Conservation (phyloP, 140 eudicot genomes). For the Oenanthe javanica region DNA sequence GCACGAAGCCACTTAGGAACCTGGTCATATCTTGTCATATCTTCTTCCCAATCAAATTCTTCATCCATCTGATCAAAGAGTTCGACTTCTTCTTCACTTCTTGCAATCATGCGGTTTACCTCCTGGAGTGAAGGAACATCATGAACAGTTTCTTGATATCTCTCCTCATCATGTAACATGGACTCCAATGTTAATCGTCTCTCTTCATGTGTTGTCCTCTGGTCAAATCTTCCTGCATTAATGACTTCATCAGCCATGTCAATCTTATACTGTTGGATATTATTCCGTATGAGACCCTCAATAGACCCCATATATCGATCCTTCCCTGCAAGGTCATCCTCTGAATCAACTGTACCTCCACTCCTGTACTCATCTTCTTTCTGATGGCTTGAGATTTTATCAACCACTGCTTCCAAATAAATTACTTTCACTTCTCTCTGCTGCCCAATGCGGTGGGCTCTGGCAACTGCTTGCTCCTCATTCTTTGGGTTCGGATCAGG, state of each 20-base stretch:
- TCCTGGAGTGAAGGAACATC: slow-evolving; percentile 98
- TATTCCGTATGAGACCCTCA: slow-evolving; percentile 84
- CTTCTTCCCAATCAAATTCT: slow-evolving; percentile 89
- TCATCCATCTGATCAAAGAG: slow-evolving; percentile 98
- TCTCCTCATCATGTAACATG: slow-evolving; percentile 87
- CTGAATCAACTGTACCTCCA: slow-evolving; percentile 70
- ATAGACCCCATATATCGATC: slow-evolving; percentile 95
- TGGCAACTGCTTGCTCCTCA: slow-evolving; percentile 98
- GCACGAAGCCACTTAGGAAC: slow-evolving; percentile 94
- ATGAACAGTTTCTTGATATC: slow-evolving; percentile 90
- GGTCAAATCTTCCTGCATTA: slow-evolving; percentile 98
- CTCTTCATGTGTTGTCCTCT: slow-evolving; percentile 98
- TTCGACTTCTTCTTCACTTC: slow-evolving; percentile 96
- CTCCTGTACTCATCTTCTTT: slow-evolving; percentile 76
- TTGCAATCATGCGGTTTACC: slow-evolving; percentile 94
- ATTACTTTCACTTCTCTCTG: slow-evolving; percentile 92
- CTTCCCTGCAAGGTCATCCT: slow-evolving; percentile 95
- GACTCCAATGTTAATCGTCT: slow-evolving; percentile 84
- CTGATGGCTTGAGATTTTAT: slow-evolving; percentile 76
- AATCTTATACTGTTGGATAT: slow-evolving; percentile 93
- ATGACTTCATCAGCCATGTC: slow-evolving; percentile 99
- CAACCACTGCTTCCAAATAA: slow-evolving; percentile 97
- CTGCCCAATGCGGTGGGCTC: slow-evolving; percentile 99
- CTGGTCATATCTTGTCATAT: slow-evolving; percentile 77
- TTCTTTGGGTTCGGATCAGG: slow-evolving; percentile 99